Conservation (phyloP, 208 protist species). For the Leishmania martiniquensis region DNA sequence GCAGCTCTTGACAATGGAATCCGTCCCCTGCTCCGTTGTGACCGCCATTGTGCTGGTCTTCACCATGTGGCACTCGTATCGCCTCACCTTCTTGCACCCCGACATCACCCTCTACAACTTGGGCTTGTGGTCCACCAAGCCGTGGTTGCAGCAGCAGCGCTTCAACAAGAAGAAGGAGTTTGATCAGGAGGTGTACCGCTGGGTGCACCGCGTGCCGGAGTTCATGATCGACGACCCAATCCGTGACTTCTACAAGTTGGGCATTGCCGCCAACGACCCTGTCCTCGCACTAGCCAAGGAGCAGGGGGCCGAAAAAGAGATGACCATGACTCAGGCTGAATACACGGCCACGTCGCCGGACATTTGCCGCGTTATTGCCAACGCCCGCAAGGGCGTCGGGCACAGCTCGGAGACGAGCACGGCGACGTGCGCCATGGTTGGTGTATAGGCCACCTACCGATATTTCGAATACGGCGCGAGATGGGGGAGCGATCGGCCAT, state of each 20-base stretch:
- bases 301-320: constrained; percentile 63
- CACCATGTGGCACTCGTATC: constrained; percentile 71
- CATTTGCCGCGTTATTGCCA: constrained; percentile 41
- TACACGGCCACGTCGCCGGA: constrained; percentile 46
- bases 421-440: constrained; percentile 20
- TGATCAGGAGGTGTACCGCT: constrained; percentile 76
- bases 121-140: constrained; percentile 70
- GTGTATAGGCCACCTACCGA: constrained; percentile 6
- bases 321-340: constrained; percentile 45
- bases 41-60: constrained; percentile 47
- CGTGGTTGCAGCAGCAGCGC: constrained; percentile 79
- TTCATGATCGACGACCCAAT: constrained; percentile 66
- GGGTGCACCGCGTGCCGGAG: constrained; percentile 75
- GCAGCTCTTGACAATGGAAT: constrained; percentile 60
- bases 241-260: constrained; percentile 66
- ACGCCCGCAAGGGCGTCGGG: constrained; percentile 52
- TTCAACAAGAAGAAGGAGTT: constrained; percentile 85
- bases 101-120: constrained; percentile 86
- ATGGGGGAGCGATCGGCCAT: background rate
- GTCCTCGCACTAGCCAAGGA: constrained; percentile 67
- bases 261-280: constrained; percentile 72
- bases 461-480: background rate
- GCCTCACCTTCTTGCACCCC: constrained; percentile 74
- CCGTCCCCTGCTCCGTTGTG: constrained; percentile 53
- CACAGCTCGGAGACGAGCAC: constrained; percentile 39